phyloP scores from a whole-genome alignment of 805 yeast genomes.

The Myxozyma vanderwaltii region DNA sequence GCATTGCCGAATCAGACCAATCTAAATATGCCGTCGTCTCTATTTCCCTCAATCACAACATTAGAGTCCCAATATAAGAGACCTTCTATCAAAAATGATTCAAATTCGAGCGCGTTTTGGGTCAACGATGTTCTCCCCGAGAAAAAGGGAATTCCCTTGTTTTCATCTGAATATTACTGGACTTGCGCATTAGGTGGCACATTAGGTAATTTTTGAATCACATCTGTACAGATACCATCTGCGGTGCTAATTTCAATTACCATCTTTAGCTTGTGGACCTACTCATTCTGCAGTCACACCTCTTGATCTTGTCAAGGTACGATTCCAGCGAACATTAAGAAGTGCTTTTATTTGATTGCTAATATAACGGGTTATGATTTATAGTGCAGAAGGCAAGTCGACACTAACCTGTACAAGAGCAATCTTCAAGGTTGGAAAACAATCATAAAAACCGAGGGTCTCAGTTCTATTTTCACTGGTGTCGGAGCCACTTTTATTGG shows the following conservation, averaged over 20 bases:
- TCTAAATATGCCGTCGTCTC: not conserved
- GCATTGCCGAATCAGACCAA: no score
- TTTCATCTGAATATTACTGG: conserved; percentile 63
- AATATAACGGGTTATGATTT: not conserved
- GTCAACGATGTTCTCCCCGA: not conserved
- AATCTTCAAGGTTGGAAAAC: conserved; percentile 10
- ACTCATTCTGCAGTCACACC: conserved; percentile 94
- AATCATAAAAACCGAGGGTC: conserved; percentile 2
- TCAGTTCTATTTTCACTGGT: conserved; percentile 41
- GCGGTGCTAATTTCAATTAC: not conserved
- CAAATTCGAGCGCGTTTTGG: not conserved
- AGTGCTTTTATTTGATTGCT: not conserved
- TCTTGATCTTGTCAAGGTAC: conserved; percentile 76
- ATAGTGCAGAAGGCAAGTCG: conserved; percentile 17
- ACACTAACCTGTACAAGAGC: conserved; percentile 58
- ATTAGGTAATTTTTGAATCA: conserved; percentile 39
- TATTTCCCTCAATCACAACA: conserved; percentile 1
- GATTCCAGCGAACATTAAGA: not conserved
- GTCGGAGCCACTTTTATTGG: conserved; percentile 91
- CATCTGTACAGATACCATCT: no score
- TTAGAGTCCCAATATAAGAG: not conserved
- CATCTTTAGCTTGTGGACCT: conserved; percentile 82
- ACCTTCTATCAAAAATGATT: not conserved
- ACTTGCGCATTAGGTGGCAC: conserved; percentile 79
- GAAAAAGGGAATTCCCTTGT: conserved; percentile 49